Evolutionary conservation across 1,284 basidiomycete genomes (phyloP).

Genomic region (Ustilago lituana): DNA sequence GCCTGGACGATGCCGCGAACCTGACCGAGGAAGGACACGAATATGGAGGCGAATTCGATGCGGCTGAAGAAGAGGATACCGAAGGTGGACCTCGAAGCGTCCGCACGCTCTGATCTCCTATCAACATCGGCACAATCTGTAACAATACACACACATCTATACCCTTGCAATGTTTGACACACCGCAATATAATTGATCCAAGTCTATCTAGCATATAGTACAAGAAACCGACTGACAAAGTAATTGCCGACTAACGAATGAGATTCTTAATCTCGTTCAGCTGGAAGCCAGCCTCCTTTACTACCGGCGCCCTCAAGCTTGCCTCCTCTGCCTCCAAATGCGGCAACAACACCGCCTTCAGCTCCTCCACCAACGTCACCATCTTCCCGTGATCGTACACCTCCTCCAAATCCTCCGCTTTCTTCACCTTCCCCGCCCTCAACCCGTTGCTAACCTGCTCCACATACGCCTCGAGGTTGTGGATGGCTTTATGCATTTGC

Average conservation of each 20-base stretch:
- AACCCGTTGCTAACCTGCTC: slow-evolving; percentile 9
- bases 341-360: slow-evolving; percentile 43
- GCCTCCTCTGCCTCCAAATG: slow-evolving; percentile 55
- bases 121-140: neutral
- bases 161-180: too few relatives aligned
- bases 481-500: slow-evolving; percentile 41
- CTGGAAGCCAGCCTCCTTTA: slow-evolving; percentile 47
- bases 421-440: slow-evolving; percentile 19
- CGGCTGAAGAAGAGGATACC: slow-evolving; percentile 17
- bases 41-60: slow-evolving; percentile 17
- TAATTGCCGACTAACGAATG: slow-evolving; percentile 20
- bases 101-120: slow-evolving; percentile 17
- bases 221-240: too few relatives aligned
- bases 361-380: slow-evolving; percentile 9
- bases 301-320: slow-evolving; percentile 37
- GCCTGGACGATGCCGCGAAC: neutral
- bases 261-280: slow-evolving; percentile 31
- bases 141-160: slow-evolving; percentile 1
- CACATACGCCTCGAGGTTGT: slow-evolving; percentile 29
- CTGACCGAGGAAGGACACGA: neutral
- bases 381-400: slow-evolving; percentile 45
- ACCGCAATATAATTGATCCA: too few relatives aligned
- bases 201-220: slow-evolving; percentile 1
- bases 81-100: slow-evolving; percentile 31
- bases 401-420: slow-evolving; percentile 8